Percentiles rank a stretch among this genome's conserved stretches.
Conservation (phyloP, 345 rosid species). For the Linum trigynum region DNA sequence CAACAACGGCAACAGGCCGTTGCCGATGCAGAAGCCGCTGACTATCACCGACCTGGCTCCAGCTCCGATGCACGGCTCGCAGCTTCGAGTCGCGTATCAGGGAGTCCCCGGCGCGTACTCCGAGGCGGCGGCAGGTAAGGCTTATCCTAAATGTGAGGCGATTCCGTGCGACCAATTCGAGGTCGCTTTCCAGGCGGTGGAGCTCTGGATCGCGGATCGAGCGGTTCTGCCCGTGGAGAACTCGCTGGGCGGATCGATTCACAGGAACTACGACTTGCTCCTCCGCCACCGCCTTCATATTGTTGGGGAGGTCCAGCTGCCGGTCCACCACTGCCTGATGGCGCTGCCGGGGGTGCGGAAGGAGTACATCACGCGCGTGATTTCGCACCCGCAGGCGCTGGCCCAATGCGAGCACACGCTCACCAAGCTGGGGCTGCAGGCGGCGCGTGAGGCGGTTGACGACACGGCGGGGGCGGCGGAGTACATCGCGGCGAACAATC, state of each 20-base stretch:
- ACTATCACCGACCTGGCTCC: no score
- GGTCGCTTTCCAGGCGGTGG: slow-evolving; percentile 43
- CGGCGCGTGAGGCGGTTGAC: slow-evolving; percentile 37
- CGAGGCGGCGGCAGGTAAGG: slow-evolving; percentile 60
- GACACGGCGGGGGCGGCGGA: slow-evolving; percentile 46
- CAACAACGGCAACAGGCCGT: no score
- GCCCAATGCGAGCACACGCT: slow-evolving; percentile 32
- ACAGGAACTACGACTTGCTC: no score
- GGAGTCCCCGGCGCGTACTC: slow-evolving; percentile 45
- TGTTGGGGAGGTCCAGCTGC: no score
- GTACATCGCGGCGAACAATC: slow-evolving; percentile 57
- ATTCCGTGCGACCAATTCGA: slow-evolving; percentile 48
- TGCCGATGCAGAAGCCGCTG: no score
- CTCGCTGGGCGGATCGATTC: no score
- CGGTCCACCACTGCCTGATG: slow-evolving; percentile 27
- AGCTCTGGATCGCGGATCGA: no score
- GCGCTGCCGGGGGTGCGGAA: slow-evolving; percentile 42
- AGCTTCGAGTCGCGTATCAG: slow-evolving; percentile 11
- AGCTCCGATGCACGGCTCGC: no score
- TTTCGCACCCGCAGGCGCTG: slow-evolving; percentile 56
- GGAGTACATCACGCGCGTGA: slow-evolving; percentile 43
- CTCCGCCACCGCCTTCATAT: no score
- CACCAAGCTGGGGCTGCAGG: slow-evolving; percentile 38
- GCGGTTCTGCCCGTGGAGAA: no score
- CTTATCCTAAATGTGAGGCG: slow-evolving; percentile 51